phyloP scores from a whole-genome alignment of 257 asterid species.

The Ballota nigra region DNA sequence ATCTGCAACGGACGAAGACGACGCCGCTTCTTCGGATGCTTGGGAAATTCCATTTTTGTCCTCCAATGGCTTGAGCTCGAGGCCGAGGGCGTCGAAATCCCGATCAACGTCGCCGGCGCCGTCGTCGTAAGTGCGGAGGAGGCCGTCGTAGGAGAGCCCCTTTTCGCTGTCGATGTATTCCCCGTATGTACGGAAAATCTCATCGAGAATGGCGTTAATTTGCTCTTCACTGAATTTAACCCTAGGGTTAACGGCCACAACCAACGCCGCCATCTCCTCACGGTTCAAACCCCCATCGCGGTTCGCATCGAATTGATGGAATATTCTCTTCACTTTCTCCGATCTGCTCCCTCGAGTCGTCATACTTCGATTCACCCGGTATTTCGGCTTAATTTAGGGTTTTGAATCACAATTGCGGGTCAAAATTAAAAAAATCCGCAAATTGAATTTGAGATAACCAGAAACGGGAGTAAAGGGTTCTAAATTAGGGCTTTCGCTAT shows the following conservation, averaged over 20 bases:
- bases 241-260: constrained; percentile 86
- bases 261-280: constrained; percentile 91
- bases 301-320: constrained; percentile 74
- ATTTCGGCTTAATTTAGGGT: constrained; percentile 10
- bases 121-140: constrained; percentile 91
- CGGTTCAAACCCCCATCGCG: constrained; percentile 86
- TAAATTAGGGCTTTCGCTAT: constrained; percentile 15
- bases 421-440: not conserved
- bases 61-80: constrained; percentile 60
- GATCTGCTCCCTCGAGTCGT: constrained; percentile 94
- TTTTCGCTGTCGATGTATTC: constrained; percentile 80
- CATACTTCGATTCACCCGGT: constrained; percentile 34
- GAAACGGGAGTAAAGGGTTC: constrained; percentile 20
- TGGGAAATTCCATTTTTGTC: constrained; percentile 44
- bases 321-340: constrained; percentile 87
- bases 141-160: constrained; percentile 89
- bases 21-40: constrained; percentile 63
- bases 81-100: constrained; percentile 93
- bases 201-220: constrained; percentile 85
- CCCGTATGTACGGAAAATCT: constrained; percentile 83
- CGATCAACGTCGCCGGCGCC: constrained; percentile 99
- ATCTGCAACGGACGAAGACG: constrained; percentile 73
- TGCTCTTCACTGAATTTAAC: constrained; percentile 97
- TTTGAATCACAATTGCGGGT: constrained; percentile 22
- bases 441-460: constrained; percentile 16